Base-by-base conservation (phyloP, 495 filamentous ascomycete species). In the Penicillium subrubescens region DNA sequence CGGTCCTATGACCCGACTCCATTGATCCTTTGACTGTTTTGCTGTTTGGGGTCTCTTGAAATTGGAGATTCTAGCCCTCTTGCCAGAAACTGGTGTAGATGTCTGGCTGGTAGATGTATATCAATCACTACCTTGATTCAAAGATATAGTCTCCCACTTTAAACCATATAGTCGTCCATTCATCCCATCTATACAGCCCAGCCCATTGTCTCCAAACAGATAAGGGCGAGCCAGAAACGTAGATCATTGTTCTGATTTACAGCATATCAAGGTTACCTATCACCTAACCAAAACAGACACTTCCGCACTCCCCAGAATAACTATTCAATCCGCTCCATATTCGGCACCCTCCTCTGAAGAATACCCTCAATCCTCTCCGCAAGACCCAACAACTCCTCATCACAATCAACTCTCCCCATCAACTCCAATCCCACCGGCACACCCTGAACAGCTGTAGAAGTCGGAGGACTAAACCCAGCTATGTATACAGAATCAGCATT, bases 371-470 rank as follows among this genome's bases (percentile, higher is more conserved):
- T 62, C 51, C 62, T 33, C 59, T 77, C 77, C 17, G 79, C 84
- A 21, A 88, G 78, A 37, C 82, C 77, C 19, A 90, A 71, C 62
- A 90, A 57, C 48, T 73, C 74, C 12, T 76, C 77, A 64, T 91
- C 88, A 10, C 55, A 71, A 76, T 82, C 86, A 3, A 77, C 77
- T 63, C 70, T 66, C 0, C 88, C 87, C 63, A 90, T 72, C 57
- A 90, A 82, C 75, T 90, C 88, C 77, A 89, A 80, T 2, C 88
- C 88, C 50, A 90, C 79, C 1, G 88, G 88, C 3, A 90, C 75
- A 15, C 88, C 88, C 8, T 74, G 52, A 0, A 79, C 79, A 19
- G 88, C 86, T 34, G 82, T 74, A 1, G 64, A 60, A 4, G 74
- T 81, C 1, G 76, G 59, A 0, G 79, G 64, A 0, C 81, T 84